Conservation (phyloP, 495 filamentous ascomycete species). For the Aspergillus asperescens region DNA sequence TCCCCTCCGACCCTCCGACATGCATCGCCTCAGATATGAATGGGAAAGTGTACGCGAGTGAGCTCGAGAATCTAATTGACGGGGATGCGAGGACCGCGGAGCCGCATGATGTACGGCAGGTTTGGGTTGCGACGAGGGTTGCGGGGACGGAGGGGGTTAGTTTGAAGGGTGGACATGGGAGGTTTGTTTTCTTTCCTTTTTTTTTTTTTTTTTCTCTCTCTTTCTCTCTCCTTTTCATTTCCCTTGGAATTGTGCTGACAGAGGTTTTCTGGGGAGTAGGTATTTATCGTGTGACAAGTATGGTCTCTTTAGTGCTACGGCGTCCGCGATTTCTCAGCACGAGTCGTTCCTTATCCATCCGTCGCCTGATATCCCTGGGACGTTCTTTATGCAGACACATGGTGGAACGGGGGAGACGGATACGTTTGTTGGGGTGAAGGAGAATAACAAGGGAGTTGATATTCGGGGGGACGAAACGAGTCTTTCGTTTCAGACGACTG, state of each 20-base stretch:
- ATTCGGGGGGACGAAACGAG: slow-evolving; percentile 73
- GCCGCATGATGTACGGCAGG: slow-evolving; percentile 89
- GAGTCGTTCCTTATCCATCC: slow-evolving; percentile 75
- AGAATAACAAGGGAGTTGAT: slow-evolving; percentile 33
- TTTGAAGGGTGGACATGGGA: slow-evolving; percentile 84
- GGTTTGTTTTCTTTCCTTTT: slow-evolving; percentile 42
- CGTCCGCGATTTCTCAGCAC: slow-evolving; percentile 73
- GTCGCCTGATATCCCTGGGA: slow-evolving; percentile 53
- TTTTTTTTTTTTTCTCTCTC: background rate
- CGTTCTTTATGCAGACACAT: slow-evolving; percentile 62
- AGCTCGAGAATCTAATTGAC: slow-evolving; percentile 78
- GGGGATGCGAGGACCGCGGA: slow-evolving; percentile 73
- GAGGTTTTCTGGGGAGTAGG: slow-evolving; percentile 21
- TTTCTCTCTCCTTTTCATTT: background rate
- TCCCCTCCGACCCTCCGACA: slow-evolving; percentile 62
- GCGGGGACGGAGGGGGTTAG: slow-evolving; percentile 74
- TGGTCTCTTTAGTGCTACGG: slow-evolving; percentile 68
- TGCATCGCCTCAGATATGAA: slow-evolving; percentile 78
- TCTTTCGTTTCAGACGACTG: slow-evolving; percentile 66
- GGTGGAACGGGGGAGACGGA: slow-evolving; percentile 38
- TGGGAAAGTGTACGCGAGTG: slow-evolving; percentile 75
- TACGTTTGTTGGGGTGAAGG: slow-evolving; percentile 50
- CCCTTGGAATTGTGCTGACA: background rate
- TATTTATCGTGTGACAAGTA: slow-evolving; percentile 80
- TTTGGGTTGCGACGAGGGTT: slow-evolving; percentile 85